Evolutionary conservation across 495 filamentous ascomycete genomes (phyloP).

Genomic region (Penicillium angulare): DNA sequence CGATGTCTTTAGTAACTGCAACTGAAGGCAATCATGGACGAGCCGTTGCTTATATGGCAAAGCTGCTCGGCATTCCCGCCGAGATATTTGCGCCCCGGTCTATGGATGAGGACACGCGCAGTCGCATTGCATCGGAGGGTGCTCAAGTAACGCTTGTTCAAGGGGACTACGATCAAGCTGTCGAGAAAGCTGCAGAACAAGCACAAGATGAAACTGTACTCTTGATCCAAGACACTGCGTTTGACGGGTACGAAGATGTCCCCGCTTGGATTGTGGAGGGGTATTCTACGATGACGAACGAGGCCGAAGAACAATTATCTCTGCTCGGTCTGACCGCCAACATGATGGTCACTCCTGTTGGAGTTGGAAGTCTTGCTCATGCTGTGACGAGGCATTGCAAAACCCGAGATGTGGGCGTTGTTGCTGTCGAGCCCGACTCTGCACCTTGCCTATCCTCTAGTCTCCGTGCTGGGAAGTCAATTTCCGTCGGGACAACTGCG

Average conservation of each 20-base stretch:
- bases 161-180: conserved; percentile 61
- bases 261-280: conserved; percentile 72
- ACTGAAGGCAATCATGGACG: conserved; percentile 75
- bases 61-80: conserved; percentile 47
- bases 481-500: conserved; percentile 43
- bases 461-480: conserved; percentile 42
- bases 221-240: conserved; percentile 66
- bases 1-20: conserved; percentile 47
- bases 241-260: conserved; percentile 60
- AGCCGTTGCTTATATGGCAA: conserved; percentile 63
- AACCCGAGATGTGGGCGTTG: conserved; percentile 33
- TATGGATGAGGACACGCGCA: conserved; percentile 51
- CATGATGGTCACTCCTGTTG: conserved; percentile 56
- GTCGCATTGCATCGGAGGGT: conserved; percentile 56
- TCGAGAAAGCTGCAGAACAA: conserved; percentile 41
- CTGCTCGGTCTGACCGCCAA: conserved; percentile 27
- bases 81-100: conserved; percentile 55
- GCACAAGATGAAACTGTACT: conserved; percentile 35
- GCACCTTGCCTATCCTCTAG: conserved; percentile 58
- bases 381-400: conserved; percentile 61
- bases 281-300: conserved; percentile 65
- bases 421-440: conserved; percentile 63
- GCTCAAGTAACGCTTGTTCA: conserved; percentile 49
- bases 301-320: conserved; percentile 56
- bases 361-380: conserved; percentile 65